Conservation (phyloP, 2,329 filamentous ascomycete genomes). For the Coniochaeta sp. region DNA sequence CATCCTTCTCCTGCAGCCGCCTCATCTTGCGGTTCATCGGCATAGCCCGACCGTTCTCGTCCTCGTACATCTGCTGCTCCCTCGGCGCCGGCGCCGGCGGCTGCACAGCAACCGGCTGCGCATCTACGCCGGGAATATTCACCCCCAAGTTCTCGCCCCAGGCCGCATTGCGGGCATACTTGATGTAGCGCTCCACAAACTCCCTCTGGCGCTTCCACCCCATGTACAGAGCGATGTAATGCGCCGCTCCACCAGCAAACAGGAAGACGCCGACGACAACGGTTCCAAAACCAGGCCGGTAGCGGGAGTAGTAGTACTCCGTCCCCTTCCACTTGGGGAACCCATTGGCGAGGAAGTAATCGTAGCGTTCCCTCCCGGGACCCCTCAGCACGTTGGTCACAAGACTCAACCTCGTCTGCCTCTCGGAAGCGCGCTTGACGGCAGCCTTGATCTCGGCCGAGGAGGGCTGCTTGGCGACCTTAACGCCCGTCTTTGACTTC, state of each 20-base stretch:
- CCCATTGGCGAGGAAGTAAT: conserved; percentile 87
- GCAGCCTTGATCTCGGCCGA: conserved; percentile 70
- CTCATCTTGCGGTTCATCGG: conserved; percentile 79
- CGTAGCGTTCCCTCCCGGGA: conserved; percentile 75
- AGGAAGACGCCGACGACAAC: conserved; percentile 78
- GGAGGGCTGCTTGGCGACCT: conserved; percentile 64
- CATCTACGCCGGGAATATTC: conserved; percentile 58
- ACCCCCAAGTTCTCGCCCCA: conserved; percentile 75
- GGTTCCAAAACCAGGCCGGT: conserved; percentile 81
- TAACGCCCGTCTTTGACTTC: conserved; percentile 51
- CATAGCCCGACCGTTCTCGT: conserved; percentile 40
- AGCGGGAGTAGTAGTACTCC: conserved; percentile 95
- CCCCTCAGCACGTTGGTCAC: conserved; percentile 83
- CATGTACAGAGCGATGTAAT: conserved; percentile 81
- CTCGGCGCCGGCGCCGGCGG: conserved; percentile 26
- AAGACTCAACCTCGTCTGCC: conserved; percentile 77
- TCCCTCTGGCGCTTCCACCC: conserved; percentile 85
- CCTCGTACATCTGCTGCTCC: conserved; percentile 33
- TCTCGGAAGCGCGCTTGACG: conserved; percentile 73
- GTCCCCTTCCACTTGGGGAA: conserved; percentile 97
- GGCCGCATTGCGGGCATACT: conserved; percentile 77
- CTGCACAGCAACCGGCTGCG: conserved; percentile 18
- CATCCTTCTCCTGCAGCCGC: conserved; percentile 79
- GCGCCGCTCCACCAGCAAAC: conserved; percentile 73
- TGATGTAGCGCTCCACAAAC: conserved; percentile 88